A percentile compares a stretch with the other conserved stretches of the same genome.
Evolutionary conservation across 192 early-diverging fungal genomes (phyloP).

Genomic region (Gryganskiella cystojenkinii): DNA sequence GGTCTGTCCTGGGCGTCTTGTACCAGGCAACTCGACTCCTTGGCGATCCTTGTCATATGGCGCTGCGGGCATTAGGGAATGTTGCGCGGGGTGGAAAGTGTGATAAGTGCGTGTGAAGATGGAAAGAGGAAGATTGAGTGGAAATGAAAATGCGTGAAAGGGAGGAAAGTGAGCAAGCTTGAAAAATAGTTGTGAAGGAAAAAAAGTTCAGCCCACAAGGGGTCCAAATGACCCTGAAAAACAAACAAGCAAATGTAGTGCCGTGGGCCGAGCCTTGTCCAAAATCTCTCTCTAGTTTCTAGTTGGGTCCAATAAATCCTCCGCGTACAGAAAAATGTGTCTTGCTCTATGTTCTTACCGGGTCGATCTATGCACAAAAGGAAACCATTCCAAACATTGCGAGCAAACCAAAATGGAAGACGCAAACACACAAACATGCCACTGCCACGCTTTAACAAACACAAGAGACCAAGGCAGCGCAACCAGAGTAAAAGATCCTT

Average conservation of each 20-base stretch:
- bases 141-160: neutral
- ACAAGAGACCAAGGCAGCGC: no score
- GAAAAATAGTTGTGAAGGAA: neutral
- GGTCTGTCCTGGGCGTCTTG: conserved; percentile 57
- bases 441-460: no score
- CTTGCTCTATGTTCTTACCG: no score
- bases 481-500: no score
- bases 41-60: conserved; percentile 26
- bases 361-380: no score
- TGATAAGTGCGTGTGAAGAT: neutral
- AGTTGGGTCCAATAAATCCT: no score
- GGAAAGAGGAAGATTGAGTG: neutral
- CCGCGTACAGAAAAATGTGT: no score
- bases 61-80: neutral
- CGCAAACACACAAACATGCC: no score
- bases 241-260: neutral
- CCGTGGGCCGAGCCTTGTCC: conserved; percentile 1
- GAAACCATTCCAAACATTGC: no score
- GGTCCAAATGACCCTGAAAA: no score
- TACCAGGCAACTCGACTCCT: conserved; percentile 57
- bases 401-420: no score
- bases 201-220: no score
- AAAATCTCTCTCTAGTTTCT: neutral
- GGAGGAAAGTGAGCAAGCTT: neutral
- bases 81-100: neutral